Base-by-base conservation (phyloP, 2,329 filamentous ascomycete genomes). In the Aureobasidium vineae region DNA sequence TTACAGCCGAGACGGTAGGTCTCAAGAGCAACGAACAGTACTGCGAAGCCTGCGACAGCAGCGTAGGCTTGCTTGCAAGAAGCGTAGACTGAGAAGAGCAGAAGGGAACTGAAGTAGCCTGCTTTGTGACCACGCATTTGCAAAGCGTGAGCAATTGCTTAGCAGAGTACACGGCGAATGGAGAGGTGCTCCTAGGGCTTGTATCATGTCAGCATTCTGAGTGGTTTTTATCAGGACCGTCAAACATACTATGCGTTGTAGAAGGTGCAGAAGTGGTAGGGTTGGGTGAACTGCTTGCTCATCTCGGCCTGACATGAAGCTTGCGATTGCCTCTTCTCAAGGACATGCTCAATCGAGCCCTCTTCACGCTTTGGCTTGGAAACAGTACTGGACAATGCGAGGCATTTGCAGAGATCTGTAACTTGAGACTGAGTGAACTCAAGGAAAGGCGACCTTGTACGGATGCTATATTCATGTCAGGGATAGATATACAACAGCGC, bases 281-380 rank as follows among this genome's bases (percentile, higher is more conserved):
- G 49, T 19, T 31, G 11, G 23, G 49, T 52, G 26, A 52, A 52
- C 16, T 52, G 49, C 16, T 19, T 19, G 28, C 49, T 33, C 23
- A 52, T 26, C 28, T 52, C 49, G 19, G 49, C 49, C n/a, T 6
- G 2, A 13, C 49, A 52, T n/a, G 49, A 52, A 31, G 49, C 49
- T 19, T 19, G 49, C 16, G 49, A 28, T 31, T 28, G 26, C 28
- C 49, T 52, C 15, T 52, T 52, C 49, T 43, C 40, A 5, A 31
- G 7, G 5, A 53, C 3, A 28, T 16, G 11, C 7, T 53, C 26
- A 7, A 33, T 10, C 15, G 15, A 21, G 41, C 19, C 13, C 16
- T 53, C 50, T n/a, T 53, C 50, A 21, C 50, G 50, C 19, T 53
- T 53, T 5, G 50, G 50, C 26, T 53, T 53, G 28, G 50, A 53